phyloP scores from a whole-genome alignment of 257 asterid species.

The Solanum chilense region DNA sequence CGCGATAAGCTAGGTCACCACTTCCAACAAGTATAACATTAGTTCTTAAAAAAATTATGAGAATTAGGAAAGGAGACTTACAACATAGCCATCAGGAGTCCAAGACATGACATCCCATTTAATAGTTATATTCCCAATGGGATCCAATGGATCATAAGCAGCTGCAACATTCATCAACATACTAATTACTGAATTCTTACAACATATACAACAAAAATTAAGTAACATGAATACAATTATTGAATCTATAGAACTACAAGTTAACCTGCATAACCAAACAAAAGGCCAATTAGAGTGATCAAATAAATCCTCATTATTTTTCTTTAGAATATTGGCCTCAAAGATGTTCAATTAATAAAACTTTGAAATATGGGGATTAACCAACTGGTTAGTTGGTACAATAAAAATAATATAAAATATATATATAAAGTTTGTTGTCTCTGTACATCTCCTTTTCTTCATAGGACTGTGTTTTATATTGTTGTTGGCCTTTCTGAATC shows the following conservation, averaged over 20 bases:
- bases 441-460: slow-evolving; percentile 2
- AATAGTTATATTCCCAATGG: slow-evolving; percentile 79
- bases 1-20: no score
- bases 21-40: no score
- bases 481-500: slow-evolving; percentile 23
- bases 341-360: not conserved
- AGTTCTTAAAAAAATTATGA: not conserved
- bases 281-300: slow-evolving; percentile 11
- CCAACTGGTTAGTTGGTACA: slow-evolving; percentile 53
- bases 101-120: slow-evolving; percentile 89
- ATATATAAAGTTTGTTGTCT: not conserved
- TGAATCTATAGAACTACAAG: not conserved
- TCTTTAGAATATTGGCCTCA: not conserved
- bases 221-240: not conserved
- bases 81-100: slow-evolving; percentile 92
- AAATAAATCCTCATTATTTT: slow-evolving; percentile 15
- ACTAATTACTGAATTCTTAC: not conserved
- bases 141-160: slow-evolving; percentile 89
- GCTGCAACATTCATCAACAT: slow-evolving; percentile 20
- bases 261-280: slow-evolving; percentile 34
- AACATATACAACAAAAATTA: not conserved
- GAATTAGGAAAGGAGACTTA: slow-evolving; percentile 3
- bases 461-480: not conserved
- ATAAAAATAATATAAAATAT: not conserved
- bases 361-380: not conserved